Conservation (phyloP, 768 basidiomycete species). For the Mycena olivaceomarginata region DNA sequence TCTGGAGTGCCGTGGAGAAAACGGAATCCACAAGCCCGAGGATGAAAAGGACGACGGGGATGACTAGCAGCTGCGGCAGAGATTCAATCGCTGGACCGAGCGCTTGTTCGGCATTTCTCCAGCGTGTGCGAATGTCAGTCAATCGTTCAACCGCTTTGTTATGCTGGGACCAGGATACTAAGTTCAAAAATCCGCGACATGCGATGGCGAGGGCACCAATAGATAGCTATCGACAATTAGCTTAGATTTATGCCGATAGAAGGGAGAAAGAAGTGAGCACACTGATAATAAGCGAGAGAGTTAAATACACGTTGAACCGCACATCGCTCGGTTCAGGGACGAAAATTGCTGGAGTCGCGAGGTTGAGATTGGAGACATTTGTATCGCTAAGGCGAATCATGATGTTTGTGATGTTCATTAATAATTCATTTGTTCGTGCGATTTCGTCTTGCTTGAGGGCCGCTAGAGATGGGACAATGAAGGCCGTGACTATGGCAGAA, state of each 20-base stretch:
- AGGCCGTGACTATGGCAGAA: conserved; percentile 46
- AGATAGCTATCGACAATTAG: conserved; percentile 29
- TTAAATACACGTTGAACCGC: conserved; percentile 10
- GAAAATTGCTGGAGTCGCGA: conserved; percentile 1
- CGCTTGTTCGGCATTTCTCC: conserved; percentile 28
- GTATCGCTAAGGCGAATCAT: background rate
- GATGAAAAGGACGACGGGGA: conserved; percentile 45
- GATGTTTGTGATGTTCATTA: conserved; percentile 34
- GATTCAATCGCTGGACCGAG: conserved; percentile 41
- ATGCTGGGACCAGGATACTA: conserved; percentile 28
- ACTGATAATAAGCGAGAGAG: conserved; percentile 43
- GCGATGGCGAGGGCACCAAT: conserved; percentile 41
- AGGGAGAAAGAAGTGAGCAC: conserved; percentile 3
- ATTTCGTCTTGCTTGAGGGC: conserved; percentile 28
- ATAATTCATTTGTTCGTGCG: conserved; percentile 32
- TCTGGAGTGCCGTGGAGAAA: conserved; percentile 32
- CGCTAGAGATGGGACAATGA: conserved; percentile 41
- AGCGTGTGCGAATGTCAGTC: conserved; percentile 42
- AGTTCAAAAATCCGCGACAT: conserved; percentile 40
- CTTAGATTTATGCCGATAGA: background rate
- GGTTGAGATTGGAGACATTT: background rate
- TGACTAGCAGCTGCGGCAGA: conserved; percentile 36
- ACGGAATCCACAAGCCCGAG: conserved; percentile 39
- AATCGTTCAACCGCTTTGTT: conserved; percentile 31
- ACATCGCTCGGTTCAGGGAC: conserved; percentile 30